Evolutionary conservation across 805 yeast species (phyloP).

Genomic region (Pichia insulana): DNA sequence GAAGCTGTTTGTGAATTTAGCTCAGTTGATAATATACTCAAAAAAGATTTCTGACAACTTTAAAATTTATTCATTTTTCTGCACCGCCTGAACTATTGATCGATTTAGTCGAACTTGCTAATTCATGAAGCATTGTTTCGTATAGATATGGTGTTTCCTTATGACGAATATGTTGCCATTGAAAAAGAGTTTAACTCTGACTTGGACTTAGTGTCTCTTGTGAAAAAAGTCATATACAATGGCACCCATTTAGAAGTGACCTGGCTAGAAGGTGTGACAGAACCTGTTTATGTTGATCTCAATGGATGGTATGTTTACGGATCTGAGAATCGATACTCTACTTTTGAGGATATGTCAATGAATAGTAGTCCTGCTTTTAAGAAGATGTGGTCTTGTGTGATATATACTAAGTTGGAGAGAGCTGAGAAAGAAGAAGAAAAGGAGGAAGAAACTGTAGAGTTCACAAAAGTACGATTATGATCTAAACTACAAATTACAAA

Average conservation of each 20-base stretch:
- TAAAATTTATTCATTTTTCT: no score
- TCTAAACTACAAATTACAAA: background rate
- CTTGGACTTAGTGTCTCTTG: no score
- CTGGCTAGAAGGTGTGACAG: conserved; percentile 3
- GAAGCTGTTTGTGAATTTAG: no score
- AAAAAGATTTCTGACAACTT: background rate
- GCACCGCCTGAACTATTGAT: conserved; percentile 2
- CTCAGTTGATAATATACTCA: background rate
- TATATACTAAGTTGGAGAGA: conserved; percentile 7
- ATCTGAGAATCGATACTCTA: conserved; percentile 16
- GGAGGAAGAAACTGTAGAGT: background rate
- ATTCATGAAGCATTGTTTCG: no score
- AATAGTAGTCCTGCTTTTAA: conserved; percentile 12
- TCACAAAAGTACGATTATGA: background rate
- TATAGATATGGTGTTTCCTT: no score
- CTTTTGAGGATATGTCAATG: conserved; percentile 24
- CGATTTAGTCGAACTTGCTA: no score
- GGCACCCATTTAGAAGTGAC: conserved; percentile 1
- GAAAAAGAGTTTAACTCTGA: no score
- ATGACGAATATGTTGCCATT: no score
- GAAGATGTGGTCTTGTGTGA: conserved; percentile 13
- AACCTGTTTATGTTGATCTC: conserved; percentile 13
- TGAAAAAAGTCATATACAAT: no score
- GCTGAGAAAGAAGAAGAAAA: conserved; percentile 3
- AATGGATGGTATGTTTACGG: conserved; percentile 22